Base-by-base conservation (phyloP, 768 basidiomycete genomes). In the Rubroboletus pulcherrimus region DNA sequence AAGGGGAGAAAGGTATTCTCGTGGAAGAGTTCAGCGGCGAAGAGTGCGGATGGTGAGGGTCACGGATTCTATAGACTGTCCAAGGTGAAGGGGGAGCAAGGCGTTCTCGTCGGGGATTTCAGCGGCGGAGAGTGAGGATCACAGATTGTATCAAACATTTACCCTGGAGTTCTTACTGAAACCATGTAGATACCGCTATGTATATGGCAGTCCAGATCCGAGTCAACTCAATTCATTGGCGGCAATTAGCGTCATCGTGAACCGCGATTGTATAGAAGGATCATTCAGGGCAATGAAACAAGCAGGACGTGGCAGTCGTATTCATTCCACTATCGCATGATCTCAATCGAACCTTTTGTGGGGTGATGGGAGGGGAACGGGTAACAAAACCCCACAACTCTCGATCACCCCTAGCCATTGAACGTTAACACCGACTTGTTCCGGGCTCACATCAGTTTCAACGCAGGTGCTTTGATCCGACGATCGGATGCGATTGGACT, bases 11-110 rank as follows among this genome's bases (percentile, higher is more conserved):
- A 7, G 73, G 76, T 5, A 73, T 96, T 8, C 70, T 72, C 2
- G 74, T 96, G 10, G 77, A 83, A 54, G 76, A 78, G 0, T 96
- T 84, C 66, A 71, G 70, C 4, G 79, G 81, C 7, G 81, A 79
- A 5, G 86, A 89, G 26, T 84, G 89, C 12, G 87, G 85, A 2
- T 91, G 86, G 86, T 93, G 67, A 77, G 14, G 19, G 9, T 45
- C 15, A 10, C 37, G 11, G 3, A 33, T 29, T 35, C 17, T 9
- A 9, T 9, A 12, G 44, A 31, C 29, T n/a, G 29, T 31, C 5
- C 17, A 31, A 29, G 43, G 10, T 11, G 43, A 30, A 44, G 19
- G 17, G n/a, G 24, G 42, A 43, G 4, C 26, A 17, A 44, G 29
- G 17, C 17, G 24, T 14, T 52, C n/a, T 19, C 26, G 5, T 26